phyloP scores from a whole-genome alignment of 192 early-diverging fungal genomes.

The Coemansia sp. region DNA sequence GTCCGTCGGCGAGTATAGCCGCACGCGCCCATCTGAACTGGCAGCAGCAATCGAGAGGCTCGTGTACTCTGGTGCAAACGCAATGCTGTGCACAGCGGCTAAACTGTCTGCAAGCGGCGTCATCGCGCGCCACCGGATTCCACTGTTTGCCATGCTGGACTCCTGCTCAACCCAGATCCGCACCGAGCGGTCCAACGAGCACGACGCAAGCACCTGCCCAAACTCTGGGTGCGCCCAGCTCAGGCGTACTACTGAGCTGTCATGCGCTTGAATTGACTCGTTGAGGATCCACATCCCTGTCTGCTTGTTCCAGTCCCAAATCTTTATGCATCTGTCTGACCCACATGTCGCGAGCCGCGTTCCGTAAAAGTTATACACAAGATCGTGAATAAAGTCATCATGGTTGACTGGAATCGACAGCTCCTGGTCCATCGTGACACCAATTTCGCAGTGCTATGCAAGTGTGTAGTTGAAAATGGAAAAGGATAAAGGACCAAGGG shows the following conservation, averaged over 20 bases:
- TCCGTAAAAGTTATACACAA: slow-evolving; percentile 91
- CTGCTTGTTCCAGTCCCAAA: slow-evolving; percentile 81
- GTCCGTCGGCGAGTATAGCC: slow-evolving; percentile 87
- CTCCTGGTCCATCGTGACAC: slow-evolving; percentile 40
- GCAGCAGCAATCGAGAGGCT: slow-evolving; percentile 77
- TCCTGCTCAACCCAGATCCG: slow-evolving; percentile 87
- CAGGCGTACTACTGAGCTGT: slow-evolving; percentile 80
- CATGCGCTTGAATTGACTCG: slow-evolving; percentile 74
- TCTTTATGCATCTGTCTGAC: slow-evolving; percentile 91
- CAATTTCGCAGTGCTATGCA: background rate
- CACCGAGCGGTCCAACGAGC: slow-evolving; percentile 88
- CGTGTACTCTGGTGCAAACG: slow-evolving; percentile 82
- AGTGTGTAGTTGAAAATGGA: background rate
- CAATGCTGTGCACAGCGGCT: slow-evolving; percentile 81
- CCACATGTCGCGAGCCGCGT: slow-evolving; percentile 86
- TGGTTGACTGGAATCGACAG: slow-evolving; percentile 54
- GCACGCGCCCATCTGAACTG: slow-evolving; percentile 77
- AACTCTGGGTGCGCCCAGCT: slow-evolving; percentile 98
- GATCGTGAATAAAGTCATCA: slow-evolving; percentile 92
- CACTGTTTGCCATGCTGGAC: slow-evolving; percentile 62
- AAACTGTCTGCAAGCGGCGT: slow-evolving; percentile 64
- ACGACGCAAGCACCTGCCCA: slow-evolving; percentile 85
- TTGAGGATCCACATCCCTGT: slow-evolving; percentile 71
- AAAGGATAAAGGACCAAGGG: background rate
- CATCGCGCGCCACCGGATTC: slow-evolving; percentile 67